Conservation (phyloP, 345 rosid genomes). For the Corchorus capsularis region DNA sequence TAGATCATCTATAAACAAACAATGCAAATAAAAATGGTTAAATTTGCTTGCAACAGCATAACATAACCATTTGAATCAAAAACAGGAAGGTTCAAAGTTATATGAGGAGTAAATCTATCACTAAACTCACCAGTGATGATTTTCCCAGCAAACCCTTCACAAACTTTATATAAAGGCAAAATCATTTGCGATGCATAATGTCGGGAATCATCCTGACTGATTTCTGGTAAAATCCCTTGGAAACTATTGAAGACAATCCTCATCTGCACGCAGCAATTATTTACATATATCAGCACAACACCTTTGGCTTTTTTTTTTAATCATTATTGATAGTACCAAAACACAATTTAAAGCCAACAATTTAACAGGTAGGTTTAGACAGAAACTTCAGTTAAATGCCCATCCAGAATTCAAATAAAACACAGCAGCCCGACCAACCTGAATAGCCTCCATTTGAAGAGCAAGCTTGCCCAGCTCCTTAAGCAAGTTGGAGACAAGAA, state of each 20-base stretch:
- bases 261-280: constrained; percentile 57
- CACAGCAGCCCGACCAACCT: constrained; percentile 49
- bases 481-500: constrained; percentile 58
- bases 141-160: constrained; percentile 86
- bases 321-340: too few relatives aligned
- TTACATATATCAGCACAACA: constrained; percentile 15
- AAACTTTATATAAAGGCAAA: constrained; percentile 79
- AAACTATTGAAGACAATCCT: constrained; percentile 61
- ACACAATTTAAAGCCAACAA: not conserved
- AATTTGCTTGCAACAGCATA: not conserved
- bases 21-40: not conserved
- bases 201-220: constrained; percentile 47
- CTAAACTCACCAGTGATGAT: constrained; percentile 56
- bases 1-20: constrained; percentile 50
- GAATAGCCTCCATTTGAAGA: constrained; percentile 67
- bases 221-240: constrained; percentile 42
- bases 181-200: constrained; percentile 60
- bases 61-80: not conserved
- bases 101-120: not conserved
- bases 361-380: not conserved
- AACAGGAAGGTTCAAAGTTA: not conserved
- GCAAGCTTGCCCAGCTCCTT: constrained; percentile 79
- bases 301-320: not conserved
- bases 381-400: not conserved
- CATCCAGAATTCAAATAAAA: constrained; percentile 2